Base-by-base conservation (phyloP, 129 eudicot species). In the Artemisia tridentata region DNA sequence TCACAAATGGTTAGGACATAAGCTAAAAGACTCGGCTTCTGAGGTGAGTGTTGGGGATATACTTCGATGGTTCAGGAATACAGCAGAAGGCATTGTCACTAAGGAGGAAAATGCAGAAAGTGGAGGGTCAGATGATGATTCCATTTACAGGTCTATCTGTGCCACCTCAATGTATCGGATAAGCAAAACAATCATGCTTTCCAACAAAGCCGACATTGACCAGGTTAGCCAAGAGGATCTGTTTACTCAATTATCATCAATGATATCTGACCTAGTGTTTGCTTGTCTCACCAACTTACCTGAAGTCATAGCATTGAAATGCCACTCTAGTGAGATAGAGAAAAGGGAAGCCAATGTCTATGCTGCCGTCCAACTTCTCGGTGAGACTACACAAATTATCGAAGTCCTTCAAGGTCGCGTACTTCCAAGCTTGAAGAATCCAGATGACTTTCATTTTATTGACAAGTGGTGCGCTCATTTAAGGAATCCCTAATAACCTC, bases 401-500 rank as follows among this genome's bases (percentile, higher is more conserved):
- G 23, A 21, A 21, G 23, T 21, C 23, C 23, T 21, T 21, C 23
- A 21, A 21, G 1, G 1, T 7, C 65, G 21, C 3, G 43, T 53
- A 65, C 61, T 23, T 20, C 75, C 66, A 15, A 54, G 5, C 51
- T 18, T 68, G 53, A 54, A 52, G 3, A 27, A 27, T 50, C 47
- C 53, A 7, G 31, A 62, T 5, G 51, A 54, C 18, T 51, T 69
- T n/a, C 67, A 62, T 3, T 60, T 41, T 57, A 25, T 78, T 72
- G 63, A 78, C 23, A 72, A 55, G n/a, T 78, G 82, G 82, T 68
- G 77, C 4, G 58, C 0, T 52, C 12, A 52, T 52, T 52, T 52
- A 3, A 52, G 58, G 19, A 5, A n/a, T 52, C 20, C 58, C 17
- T 52, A 52, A 52, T 1, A 52, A 5, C 11, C 2, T 27, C 29